These are phyloP conservation scores for Dentipellis sp. DNA, from an alignment of 768 basidiomycete genomes.

Conservation along the genomic window DNA sequence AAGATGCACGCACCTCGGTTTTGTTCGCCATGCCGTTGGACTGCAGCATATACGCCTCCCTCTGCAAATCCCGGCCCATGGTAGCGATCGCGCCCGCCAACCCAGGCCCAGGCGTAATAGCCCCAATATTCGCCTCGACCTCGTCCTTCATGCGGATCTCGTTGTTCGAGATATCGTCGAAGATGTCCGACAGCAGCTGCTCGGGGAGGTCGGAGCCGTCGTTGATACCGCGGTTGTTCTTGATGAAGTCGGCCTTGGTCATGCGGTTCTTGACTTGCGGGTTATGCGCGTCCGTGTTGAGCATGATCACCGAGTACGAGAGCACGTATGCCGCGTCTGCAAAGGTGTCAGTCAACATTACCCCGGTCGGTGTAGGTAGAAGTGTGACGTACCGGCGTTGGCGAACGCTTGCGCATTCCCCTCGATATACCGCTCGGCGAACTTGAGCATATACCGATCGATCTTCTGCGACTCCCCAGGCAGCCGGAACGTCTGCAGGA, in stretches of 20 bases:
- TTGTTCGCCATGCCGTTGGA: conserved; percentile 95
- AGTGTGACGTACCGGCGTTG: conserved; percentile 68
- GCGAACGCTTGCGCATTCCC: conserved; percentile 81
- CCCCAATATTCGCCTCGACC: conserved; percentile 49
- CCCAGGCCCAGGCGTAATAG: conserved; percentile 46
- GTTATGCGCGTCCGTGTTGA: conserved; percentile 97
- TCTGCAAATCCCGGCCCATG: conserved; percentile 90
- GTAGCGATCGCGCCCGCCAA: conserved; percentile 75
- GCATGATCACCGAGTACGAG: conserved; percentile 90
- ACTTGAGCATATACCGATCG: conserved; percentile 98
- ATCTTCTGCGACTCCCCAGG: conserved; percentile 98
- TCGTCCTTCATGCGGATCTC: conserved; percentile 99
- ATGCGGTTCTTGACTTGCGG: conserved; percentile 92
- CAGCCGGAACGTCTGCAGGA: conserved; percentile 92
- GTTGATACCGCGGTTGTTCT: conserved; percentile 96
- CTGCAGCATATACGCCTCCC: conserved; percentile 92
- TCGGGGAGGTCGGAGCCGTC: conserved; percentile 85
- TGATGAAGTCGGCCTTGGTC: conserved; percentile 85
- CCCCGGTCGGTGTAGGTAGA: background rate
- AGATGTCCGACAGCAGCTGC: conserved; percentile 69
- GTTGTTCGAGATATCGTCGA: conserved; percentile 82
- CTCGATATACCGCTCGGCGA: conserved; percentile 92
- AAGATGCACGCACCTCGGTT: conserved; percentile 60
- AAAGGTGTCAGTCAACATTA: background rate
- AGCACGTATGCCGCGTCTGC: conserved; percentile 90